Percentiles rank a stretch among this genome's conserved stretches.
These are phyloP conservation scores for Meyerozyma guilliermondii DNA, from an alignment of 1,139 yeast genomes.

Conservation along the genomic window DNA sequence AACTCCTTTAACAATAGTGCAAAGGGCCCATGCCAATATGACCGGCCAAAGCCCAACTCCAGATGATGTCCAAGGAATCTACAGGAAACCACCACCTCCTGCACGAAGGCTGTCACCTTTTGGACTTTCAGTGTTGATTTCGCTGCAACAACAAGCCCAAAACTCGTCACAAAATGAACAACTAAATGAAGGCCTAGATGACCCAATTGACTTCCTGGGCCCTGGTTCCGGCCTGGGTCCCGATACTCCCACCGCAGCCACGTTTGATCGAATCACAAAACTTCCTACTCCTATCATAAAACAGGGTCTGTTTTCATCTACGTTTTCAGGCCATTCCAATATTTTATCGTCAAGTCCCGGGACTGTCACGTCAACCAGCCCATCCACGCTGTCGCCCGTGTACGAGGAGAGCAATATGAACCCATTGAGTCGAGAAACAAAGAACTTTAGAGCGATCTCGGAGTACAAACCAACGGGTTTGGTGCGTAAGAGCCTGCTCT, in stretches of 20 bases:
- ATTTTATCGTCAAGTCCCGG: neutral
- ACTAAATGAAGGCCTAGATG: neutral
- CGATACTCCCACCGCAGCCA: conserved; percentile 1
- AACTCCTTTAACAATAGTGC: neutral
- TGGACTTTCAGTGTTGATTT: neutral
- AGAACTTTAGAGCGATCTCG: conserved; percentile 21
- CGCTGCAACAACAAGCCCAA: neutral
- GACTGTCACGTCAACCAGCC: neutral
- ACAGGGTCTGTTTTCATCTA: conserved; percentile 6
- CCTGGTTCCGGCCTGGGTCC: neutral
- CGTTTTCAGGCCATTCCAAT: neutral
- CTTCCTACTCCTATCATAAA: conserved; percentile 12
- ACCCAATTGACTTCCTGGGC: neutral
- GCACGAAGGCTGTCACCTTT: neutral
- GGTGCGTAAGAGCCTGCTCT: conserved; percentile 17
- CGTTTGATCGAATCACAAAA: conserved; percentile 4
- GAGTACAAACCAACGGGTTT: conserved; percentile 28
- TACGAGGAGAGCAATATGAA: neutral
- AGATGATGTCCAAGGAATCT: neutral
- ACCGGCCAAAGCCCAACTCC: neutral
- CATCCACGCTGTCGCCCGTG: neutral
- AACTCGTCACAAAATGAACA: neutral
- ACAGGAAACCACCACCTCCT: neutral
- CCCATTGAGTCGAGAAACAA: neutral
- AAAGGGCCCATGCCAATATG: neutral